Percentiles rank a stretch among this genome's conserved stretches.
Evolutionary conservation across 2,329 filamentous ascomycete species (phyloP).

Genomic region (Colletotrichum sp.): DNA sequence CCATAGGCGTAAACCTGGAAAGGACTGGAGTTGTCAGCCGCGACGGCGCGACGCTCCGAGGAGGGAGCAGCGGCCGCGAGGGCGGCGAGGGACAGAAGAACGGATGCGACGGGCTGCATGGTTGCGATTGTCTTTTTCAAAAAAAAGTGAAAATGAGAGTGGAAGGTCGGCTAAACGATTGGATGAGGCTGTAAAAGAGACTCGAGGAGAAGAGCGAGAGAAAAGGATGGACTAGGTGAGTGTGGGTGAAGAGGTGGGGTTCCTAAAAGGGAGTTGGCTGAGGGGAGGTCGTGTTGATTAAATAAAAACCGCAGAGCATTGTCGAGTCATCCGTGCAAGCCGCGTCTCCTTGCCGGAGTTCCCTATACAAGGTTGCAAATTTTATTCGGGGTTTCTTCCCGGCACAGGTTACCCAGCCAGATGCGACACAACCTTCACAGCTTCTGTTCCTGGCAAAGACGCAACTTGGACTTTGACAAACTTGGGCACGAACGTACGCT

Average conservation of each 20-base stretch:
- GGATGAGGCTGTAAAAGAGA: background rate
- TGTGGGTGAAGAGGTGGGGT: background rate
- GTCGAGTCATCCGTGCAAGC: background rate
- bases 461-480: background rate
- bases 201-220: background rate
- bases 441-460: background rate
- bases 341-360: background rate
- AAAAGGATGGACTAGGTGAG: background rate
- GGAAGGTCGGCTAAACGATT: background rate
- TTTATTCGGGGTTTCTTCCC: background rate
- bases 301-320: background rate
- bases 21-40: conserved; percentile 2
- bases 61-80: background rate
- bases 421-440: background rate
- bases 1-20: conserved; percentile 33
- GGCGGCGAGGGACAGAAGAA: conserved; percentile 6
- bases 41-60: conserved; percentile 8
- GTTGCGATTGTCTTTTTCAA: background rate
- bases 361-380: background rate
- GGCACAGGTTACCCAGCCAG: background rate
- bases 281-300: background rate
- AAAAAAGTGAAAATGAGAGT: background rate
- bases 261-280: background rate
- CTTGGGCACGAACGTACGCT: background rate
- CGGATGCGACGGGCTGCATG: background rate